phyloP scores from a whole-genome alignment of 1,284 basidiomycete species.

The Cryptococcus sp. region DNA sequence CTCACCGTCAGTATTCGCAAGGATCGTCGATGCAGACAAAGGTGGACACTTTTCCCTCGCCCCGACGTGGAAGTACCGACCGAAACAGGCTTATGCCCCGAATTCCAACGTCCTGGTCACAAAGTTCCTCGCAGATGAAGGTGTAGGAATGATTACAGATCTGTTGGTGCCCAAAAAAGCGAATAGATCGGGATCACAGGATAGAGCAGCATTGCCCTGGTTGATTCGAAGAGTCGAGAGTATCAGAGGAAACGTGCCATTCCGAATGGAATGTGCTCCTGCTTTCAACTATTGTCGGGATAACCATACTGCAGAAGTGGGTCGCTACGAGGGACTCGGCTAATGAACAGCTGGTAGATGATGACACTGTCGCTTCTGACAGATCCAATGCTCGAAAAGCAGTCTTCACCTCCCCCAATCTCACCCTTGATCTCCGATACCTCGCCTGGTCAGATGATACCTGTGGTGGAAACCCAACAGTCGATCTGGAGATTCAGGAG shows the following conservation, averaged over 20 bases:
- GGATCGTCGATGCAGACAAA: constrained; percentile 53
- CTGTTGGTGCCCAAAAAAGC: constrained; percentile 41
- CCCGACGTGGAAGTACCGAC: constrained; percentile 50
- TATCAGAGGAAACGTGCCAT: constrained; percentile 68
- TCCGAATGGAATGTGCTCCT: constrained; percentile 80
- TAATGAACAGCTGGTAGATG: constrained; percentile 29
- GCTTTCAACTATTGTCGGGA: constrained; percentile 87
- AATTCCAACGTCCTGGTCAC: constrained; percentile 83
- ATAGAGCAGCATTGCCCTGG: constrained; percentile 61
- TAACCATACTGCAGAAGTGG: constrained; percentile 59
- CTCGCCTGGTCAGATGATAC: constrained; percentile 52
- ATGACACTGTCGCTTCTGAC: constrained; percentile 50
- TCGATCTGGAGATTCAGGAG: constrained; percentile 53
- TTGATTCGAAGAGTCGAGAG: constrained; percentile 80
- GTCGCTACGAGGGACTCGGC: background rate
- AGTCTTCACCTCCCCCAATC: constrained; percentile 59
- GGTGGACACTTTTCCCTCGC: constrained; percentile 89
- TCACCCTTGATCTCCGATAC: constrained; percentile 71
- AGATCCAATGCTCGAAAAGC: constrained; percentile 57
- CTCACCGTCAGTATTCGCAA: constrained; percentile 78
- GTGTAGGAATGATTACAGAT: constrained; percentile 71
- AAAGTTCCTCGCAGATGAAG: constrained; percentile 76
- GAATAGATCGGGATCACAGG: constrained; percentile 28
- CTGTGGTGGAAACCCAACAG: constrained; percentile 52
- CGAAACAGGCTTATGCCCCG: constrained; percentile 79